Conservation (phyloP, 176 grass and related monocot genomes). For the Oryza australiensis region DNA sequence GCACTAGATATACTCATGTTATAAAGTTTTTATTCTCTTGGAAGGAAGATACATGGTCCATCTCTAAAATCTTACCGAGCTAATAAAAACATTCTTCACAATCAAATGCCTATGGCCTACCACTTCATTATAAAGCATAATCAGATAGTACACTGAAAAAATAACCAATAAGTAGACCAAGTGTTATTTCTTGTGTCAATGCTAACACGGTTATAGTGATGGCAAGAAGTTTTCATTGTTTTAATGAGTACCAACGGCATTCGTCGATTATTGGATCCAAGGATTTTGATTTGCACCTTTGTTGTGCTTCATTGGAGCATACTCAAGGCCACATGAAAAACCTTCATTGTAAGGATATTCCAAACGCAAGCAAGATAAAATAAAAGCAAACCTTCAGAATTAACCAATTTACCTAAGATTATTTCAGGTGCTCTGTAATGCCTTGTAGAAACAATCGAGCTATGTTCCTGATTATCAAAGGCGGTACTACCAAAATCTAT, state of each 20-base stretch:
- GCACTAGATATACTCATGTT: constrained; percentile 6
- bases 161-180: not conserved
- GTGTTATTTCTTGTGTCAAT: not conserved
- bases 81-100: constrained; percentile 2
- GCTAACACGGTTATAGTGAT: not conserved
- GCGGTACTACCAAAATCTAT: constrained; percentile 99
- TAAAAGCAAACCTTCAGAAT: constrained; percentile 43
- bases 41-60: not conserved
- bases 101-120: not conserved
- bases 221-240: not conserved
- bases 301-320: constrained; percentile 29
- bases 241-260: not conserved
- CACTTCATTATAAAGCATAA: not conserved
- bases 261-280: not conserved
- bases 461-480: constrained; percentile 81
- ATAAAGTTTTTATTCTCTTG: not conserved
- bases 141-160: constrained; percentile 8
- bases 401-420: constrained; percentile 88
- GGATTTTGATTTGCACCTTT: constrained; percentile 13
- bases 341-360: constrained; percentile 32
- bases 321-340: constrained; percentile 28
- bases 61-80: not conserved
- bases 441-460: constrained; percentile 96
- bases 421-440: constrained; percentile 99
- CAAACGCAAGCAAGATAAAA: constrained; percentile 54